A percentile compares a stretch with the other conserved stretches of the same genome.
phyloP scores from a whole-genome alignment of 257 asterid genomes.

The Mitragyna speciosa region DNA sequence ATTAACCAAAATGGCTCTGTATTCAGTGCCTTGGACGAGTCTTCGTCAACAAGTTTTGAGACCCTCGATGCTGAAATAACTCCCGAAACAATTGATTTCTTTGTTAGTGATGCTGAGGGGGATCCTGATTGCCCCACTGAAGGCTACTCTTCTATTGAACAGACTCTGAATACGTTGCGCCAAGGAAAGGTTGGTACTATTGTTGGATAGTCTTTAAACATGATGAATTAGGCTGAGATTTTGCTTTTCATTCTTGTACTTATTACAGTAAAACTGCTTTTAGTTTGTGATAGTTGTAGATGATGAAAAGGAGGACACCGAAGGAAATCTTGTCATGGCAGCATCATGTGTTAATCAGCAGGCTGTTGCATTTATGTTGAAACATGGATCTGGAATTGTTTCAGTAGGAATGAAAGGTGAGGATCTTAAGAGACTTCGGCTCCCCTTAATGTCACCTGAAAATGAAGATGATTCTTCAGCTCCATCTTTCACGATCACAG shows the following conservation, averaged over 20 bases:
- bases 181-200: slow-evolving; percentile 46
- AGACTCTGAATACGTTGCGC: slow-evolving; percentile 60
- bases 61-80: slow-evolving; percentile 64
- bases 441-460: slow-evolving; percentile 78
- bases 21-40: slow-evolving; percentile 20
- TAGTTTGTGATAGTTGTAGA: slow-evolving; percentile 86
- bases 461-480: slow-evolving; percentile 68
- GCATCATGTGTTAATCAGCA: slow-evolving; percentile 48
- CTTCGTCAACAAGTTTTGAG: slow-evolving; percentile 36
- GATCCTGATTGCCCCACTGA: slow-evolving; percentile 85
- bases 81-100: slow-evolving; percentile 69
- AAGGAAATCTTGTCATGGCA: slow-evolving; percentile 86
- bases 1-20: slow-evolving; percentile 40
- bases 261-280: slow-evolving; percentile 22
- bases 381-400: slow-evolving; percentile 75
- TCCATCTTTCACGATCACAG: slow-evolving; percentile 86
- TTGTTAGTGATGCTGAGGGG: slow-evolving; percentile 85
- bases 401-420: slow-evolving; percentile 83
- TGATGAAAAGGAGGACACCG: slow-evolving; percentile 52
- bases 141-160: slow-evolving; percentile 70
- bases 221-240: neutral
- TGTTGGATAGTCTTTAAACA: neutral
- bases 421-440: slow-evolving; percentile 69
- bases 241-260: neutral
- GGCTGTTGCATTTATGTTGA: slow-evolving; percentile 68